A percentile compares a stretch with the other conserved stretches of the same genome.
Evolutionary conservation across 2,329 filamentous ascomycete genomes (phyloP).

Genomic region (Paramyrothecium sp.): DNA sequence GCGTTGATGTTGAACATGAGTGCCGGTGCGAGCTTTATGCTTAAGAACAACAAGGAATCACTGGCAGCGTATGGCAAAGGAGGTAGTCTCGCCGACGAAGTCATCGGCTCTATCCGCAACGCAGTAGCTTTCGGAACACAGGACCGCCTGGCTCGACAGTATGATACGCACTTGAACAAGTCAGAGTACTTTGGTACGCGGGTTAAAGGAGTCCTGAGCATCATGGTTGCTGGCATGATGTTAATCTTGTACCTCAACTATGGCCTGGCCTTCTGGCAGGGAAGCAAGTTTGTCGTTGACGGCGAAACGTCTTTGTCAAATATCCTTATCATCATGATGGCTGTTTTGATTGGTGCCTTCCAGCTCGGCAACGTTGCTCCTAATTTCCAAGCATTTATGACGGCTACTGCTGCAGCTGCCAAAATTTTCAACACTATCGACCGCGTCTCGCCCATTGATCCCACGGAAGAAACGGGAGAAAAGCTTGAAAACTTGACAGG

Average conservation of each 20-base stretch:
- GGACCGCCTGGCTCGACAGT: constrained; percentile 83
- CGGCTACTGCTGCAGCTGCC: constrained; percentile 75
- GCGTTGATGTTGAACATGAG: constrained; percentile 80
- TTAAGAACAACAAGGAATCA: constrained; percentile 77
- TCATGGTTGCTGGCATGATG: constrained; percentile 86
- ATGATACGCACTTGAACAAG: constrained; percentile 70
- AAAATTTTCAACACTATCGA: constrained; percentile 97
- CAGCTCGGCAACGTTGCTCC: constrained; percentile 85
- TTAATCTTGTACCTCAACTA: constrained; percentile 83
- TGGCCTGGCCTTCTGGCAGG: constrained; percentile 85
- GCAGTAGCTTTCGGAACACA: constrained; percentile 92
- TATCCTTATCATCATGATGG: constrained; percentile 83
- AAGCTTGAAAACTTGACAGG: constrained; percentile 73
- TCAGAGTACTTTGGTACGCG: constrained; percentile 77
- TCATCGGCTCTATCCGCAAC: constrained; percentile 89
- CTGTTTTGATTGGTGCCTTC: constrained; percentile 91
- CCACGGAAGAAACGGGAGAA: constrained; percentile 66
- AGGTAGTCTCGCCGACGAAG: constrained; percentile 89
- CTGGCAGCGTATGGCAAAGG: constrained; percentile 79
- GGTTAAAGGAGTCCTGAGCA: constrained; percentile 68
- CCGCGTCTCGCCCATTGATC: constrained; percentile 79
- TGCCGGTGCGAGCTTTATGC: constrained; percentile 67
- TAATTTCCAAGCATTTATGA: constrained; percentile 83
- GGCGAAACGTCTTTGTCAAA: constrained; percentile 65
- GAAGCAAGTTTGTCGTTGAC: constrained; percentile 69